A percentile compares a stretch with the other conserved stretches of the same genome.
phyloP scores from a whole-genome alignment of 1,139 yeast species.

The Lodderomyces beijingensis region DNA sequence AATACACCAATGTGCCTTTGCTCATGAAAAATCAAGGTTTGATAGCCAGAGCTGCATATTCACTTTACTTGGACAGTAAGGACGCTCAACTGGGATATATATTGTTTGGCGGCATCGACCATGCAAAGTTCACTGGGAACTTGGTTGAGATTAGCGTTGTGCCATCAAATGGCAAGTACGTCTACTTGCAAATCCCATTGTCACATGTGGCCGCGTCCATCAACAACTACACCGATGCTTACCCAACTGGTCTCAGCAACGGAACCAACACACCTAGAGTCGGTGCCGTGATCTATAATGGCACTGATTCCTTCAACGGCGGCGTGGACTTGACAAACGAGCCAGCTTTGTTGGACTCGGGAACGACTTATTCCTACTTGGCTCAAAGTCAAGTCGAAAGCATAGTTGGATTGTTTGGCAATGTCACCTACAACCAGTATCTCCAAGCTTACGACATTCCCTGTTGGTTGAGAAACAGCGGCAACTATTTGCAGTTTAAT shows the following conservation, averaged over 20 bases:
- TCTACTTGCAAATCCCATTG: slow-evolving; percentile 12
- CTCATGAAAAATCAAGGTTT: slow-evolving; percentile 48
- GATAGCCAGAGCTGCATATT: slow-evolving; percentile 47
- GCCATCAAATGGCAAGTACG: slow-evolving; percentile 14
- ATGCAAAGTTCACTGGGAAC: slow-evolving; percentile 46
- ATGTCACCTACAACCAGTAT: slow-evolving; percentile 15
- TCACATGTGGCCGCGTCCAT: slow-evolving; percentile 16
- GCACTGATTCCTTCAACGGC: slow-evolving; percentile 13
- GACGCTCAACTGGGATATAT: slow-evolving; percentile 43
- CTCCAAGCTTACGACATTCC: slow-evolving; percentile 22
- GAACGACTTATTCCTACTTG: slow-evolving; percentile 33
- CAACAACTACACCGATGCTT: slow-evolving; percentile 8
- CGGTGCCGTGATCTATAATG: slow-evolving; percentile 10
- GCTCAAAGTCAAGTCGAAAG: slow-evolving; percentile 17
- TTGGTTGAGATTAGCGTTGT: slow-evolving; percentile 24
- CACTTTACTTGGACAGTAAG: slow-evolving; percentile 46
- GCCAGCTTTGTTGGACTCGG: slow-evolving; percentile 35
- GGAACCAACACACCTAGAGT: slow-evolving; percentile 12
- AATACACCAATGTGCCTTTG: slow-evolving; percentile 42
- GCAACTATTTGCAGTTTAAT: slow-evolving; percentile 22
- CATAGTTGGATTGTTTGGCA: slow-evolving; percentile 16
- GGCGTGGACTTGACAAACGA: slow-evolving; percentile 8
- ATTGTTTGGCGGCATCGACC: slow-evolving; percentile 58
- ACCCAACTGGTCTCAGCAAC: slow-evolving; percentile 1
- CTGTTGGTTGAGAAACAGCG: slow-evolving; percentile 24